These are phyloP conservation scores for Ogataea dorogensis DNA, from an alignment of 805 yeast genomes.

Conservation along the genomic window DNA sequence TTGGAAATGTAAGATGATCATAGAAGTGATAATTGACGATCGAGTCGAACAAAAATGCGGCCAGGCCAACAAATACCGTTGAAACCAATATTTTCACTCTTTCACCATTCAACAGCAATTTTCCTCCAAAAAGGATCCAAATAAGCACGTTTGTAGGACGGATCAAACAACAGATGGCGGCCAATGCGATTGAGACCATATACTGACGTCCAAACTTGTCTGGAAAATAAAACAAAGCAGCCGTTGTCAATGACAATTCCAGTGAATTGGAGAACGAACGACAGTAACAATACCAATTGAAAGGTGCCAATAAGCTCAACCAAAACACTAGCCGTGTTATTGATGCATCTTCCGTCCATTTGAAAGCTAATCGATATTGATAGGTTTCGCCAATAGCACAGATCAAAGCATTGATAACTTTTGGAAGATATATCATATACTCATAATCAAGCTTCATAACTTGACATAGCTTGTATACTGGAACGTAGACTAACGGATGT, in stretches of 20 bases:
- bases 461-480: conserved; percentile 38
- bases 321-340: conserved; percentile 44
- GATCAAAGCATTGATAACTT: conserved; percentile 62
- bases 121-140: conserved; percentile 65
- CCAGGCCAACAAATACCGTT: conserved; percentile 6
- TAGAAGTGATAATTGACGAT: conserved; percentile 62
- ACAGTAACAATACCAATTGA: conserved; percentile 78
- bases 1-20: conserved; percentile 55
- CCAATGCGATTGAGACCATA: conserved; percentile 40
- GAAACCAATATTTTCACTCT: conserved; percentile 5
- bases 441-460: conserved; percentile 35
- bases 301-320: conserved; percentile 61
- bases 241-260: conserved; percentile 68
- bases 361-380: conserved; percentile 43
- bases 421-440: conserved; percentile 55
- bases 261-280: conserved; percentile 84
- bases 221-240: conserved; percentile 68
- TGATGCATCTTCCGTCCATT: conserved; percentile 27
- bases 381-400: conserved; percentile 73
- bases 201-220: background rate
- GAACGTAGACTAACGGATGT: conserved; percentile 72
- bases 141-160: conserved; percentile 82
- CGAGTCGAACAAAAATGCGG: conserved; percentile 38
- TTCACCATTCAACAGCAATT: conserved; percentile 21
- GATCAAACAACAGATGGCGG: conserved; percentile 62